Conservation (phyloP, 495 filamentous ascomycete genomes). For the Penicillium ochrochloron region DNA sequence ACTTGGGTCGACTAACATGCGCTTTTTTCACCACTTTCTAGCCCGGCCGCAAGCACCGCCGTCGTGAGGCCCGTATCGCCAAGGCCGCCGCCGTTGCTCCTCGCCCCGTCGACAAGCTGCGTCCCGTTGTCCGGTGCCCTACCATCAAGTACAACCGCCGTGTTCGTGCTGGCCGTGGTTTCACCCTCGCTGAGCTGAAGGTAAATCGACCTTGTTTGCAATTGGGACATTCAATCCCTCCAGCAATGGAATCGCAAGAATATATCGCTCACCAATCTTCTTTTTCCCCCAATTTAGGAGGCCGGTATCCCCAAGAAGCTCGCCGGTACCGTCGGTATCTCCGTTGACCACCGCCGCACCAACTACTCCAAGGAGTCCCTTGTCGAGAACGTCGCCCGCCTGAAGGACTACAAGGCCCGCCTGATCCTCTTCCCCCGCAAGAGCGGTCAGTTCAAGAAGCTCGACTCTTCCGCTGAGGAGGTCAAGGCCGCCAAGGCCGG, state of each 20-base stretch:
- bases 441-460: conserved; percentile 85
- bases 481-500: conserved; percentile 71
- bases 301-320: conserved; percentile 94
- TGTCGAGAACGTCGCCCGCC: conserved; percentile 89
- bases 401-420: conserved; percentile 92
- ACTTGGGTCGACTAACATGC: conserved; percentile 39
- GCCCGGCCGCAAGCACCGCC: conserved; percentile 92
- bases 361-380: conserved; percentile 96
- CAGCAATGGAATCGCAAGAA: background rate
- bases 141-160: conserved; percentile 98
- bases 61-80: conserved; percentile 83
- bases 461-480: conserved; percentile 86
- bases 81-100: conserved; percentile 95
- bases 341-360: conserved; percentile 92
- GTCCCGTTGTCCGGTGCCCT: conserved; percentile 93
- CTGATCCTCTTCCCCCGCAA: conserved; percentile 98
- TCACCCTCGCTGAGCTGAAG: conserved; percentile 97
- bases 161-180: conserved; percentile 93
- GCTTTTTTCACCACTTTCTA: conserved; percentile 45
- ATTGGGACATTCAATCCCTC: background rate
- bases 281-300: conserved; percentile 60
- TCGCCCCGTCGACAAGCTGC: conserved; percentile 94
- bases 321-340: conserved; percentile 93
- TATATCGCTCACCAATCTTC: conserved; percentile 18
- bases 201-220: conserved; percentile 53